Evolutionary conservation across 352 stramenopile species (phyloP).

Genomic region (Globisporangium barbulae): DNA sequence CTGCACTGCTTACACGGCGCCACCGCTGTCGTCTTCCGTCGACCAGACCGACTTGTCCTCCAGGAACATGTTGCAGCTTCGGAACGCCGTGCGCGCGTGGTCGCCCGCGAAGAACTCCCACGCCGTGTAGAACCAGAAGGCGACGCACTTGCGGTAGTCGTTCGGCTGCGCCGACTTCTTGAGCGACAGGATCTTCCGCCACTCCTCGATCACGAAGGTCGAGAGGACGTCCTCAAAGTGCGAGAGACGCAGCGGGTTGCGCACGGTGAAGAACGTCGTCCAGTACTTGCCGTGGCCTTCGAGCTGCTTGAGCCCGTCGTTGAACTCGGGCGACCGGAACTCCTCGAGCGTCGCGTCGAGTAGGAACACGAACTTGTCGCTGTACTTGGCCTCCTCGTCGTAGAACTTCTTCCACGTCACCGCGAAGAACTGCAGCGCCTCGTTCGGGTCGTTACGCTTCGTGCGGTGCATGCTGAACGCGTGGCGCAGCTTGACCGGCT

Average conservation of each 20-base stretch:
- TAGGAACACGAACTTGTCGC: slow-evolving; percentile 80
- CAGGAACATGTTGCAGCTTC: slow-evolving; percentile 84
- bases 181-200: slow-evolving; percentile 66
- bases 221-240: slow-evolving; percentile 70
- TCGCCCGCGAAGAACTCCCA: slow-evolving; percentile 84
- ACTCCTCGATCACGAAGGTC: slow-evolving; percentile 74
- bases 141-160: slow-evolving; percentile 85
- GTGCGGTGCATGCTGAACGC: slow-evolving; percentile 75
- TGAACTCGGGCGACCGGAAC: slow-evolving; percentile 65
- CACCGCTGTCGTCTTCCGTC: slow-evolving; percentile 14
- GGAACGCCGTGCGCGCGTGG: slow-evolving; percentile 65
- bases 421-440: slow-evolving; percentile 83
- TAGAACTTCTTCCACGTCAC: slow-evolving; percentile 89
- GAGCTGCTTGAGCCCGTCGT: slow-evolving; percentile 65
- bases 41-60: slow-evolving; percentile 66
- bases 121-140: slow-evolving; percentile 85
- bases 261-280: slow-evolving; percentile 71
- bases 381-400: slow-evolving; percentile 85
- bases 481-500: slow-evolving; percentile 76
- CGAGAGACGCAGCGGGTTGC: slow-evolving; percentile 68
- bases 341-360: slow-evolving; percentile 65
- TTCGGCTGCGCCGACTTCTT: slow-evolving; percentile 86
- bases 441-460: slow-evolving; percentile 64
- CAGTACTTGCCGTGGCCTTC: slow-evolving; percentile 85
- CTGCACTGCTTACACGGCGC: slow-evolving; percentile 23